Percentiles rank a stretch among this genome's conserved stretches.
Conservation (phyloP, 2,329 filamentous ascomycete species). For the Scorias spongiosa region DNA sequence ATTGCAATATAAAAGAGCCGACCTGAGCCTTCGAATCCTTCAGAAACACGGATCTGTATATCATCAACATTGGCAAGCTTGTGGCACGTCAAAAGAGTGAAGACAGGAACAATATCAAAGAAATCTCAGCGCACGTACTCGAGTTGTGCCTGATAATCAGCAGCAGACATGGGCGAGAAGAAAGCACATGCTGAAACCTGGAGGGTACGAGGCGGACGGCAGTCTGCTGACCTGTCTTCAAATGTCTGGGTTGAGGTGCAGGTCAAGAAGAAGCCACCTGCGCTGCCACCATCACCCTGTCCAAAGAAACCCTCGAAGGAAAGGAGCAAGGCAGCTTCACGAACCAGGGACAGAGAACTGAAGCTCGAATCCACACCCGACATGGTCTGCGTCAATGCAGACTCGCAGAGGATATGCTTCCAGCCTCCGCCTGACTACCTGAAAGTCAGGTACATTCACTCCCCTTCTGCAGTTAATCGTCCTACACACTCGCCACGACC, state of each 20-base stretch:
- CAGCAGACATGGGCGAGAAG: neutral
- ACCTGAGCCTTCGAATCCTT: no score
- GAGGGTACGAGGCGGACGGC: neutral
- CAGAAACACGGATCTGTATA: no score
- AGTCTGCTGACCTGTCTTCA: conserved; percentile 1
- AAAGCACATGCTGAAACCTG: neutral
- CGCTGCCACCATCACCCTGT: neutral
- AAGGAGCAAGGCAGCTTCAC: neutral
- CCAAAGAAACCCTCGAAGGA: neutral
- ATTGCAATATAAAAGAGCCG: no score
- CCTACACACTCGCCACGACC: neutral
- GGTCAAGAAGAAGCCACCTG: neutral
- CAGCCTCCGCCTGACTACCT: neutral
- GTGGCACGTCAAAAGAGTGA: no score
- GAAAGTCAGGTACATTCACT: neutral
- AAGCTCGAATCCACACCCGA: neutral
- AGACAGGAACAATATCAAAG: no score
- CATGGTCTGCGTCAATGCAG: neutral
- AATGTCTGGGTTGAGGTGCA: neutral
- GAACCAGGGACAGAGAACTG: neutral
- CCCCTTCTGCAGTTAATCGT: neutral
- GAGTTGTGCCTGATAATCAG: neutral
- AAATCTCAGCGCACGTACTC: no score
- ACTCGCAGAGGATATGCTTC: neutral
- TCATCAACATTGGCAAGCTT: no score